A percentile compares a stretch with the other conserved stretches of the same genome.
phyloP scores from a whole-genome alignment of 1,284 basidiomycete species.

The Inonotus hispidus region DNA sequence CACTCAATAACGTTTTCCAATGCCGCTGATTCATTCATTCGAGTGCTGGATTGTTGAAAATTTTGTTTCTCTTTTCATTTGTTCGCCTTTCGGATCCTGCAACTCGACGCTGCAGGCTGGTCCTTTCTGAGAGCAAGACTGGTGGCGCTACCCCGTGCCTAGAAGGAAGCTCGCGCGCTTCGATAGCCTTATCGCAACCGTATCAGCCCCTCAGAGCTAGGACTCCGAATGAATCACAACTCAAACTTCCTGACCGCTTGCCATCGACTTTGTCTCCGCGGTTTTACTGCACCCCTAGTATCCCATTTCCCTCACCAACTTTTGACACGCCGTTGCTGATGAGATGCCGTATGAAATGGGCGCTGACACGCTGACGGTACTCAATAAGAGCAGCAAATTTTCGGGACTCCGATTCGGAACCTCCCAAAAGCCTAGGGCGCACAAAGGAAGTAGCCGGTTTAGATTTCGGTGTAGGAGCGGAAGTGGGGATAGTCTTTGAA shows the following conservation, averaged over 20 bases:
- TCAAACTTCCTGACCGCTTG: not conserved
- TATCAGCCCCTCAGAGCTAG: not conserved
- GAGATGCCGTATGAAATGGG: conserved; percentile 33
- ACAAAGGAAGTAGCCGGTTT: no score
- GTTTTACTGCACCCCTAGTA: not conserved
- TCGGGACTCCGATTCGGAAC: no score
- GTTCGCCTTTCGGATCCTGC: conserved; percentile 30
- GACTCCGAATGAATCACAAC: not conserved
- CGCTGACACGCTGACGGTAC: not conserved
- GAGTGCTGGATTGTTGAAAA: not conserved
- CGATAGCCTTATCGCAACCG: not conserved
- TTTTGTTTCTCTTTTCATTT: not conserved
- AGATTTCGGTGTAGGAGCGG: no score
- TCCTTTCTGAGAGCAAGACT: conserved; percentile 25
- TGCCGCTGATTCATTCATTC: conserved; percentile 21
- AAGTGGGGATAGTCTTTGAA: not conserved
- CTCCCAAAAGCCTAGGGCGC: no score
- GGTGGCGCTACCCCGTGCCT: conserved; percentile 25
- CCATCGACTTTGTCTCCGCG: not conserved
- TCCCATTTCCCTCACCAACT: conserved; percentile 31
- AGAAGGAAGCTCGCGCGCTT: conserved; percentile 24
- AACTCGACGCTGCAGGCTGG: conserved; percentile 42
- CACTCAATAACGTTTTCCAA: conserved; percentile 19
- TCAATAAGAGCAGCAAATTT: no score
- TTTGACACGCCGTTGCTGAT: conserved; percentile 28